Evolutionary conservation across 148 eudicot genomes (phyloP).

Genomic region (Oxyria digyna): DNA sequence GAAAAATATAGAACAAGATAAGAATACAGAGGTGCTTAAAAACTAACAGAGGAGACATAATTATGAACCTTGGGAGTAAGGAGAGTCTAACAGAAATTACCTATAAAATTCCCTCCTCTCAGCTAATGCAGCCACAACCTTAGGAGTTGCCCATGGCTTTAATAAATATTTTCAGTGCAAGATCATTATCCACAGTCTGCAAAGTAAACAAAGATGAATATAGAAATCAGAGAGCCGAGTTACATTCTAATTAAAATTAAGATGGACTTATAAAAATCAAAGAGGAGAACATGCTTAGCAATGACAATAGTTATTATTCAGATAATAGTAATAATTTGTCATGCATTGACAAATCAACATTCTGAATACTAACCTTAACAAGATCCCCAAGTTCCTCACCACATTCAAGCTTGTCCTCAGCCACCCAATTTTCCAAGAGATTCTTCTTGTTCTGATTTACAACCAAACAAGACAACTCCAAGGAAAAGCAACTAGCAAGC

Average conservation of each 20-base stretch:
- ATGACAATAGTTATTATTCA: not conserved
- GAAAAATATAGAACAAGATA: not conserved
- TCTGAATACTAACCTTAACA: conserved; percentile 53
- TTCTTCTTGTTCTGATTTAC: conserved; percentile 97
- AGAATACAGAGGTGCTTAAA: not conserved
- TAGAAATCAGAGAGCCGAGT: not conserved
- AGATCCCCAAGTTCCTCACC: conserved; percentile 99
- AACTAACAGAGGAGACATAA: not conserved
- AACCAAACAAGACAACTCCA: conserved; percentile 89
- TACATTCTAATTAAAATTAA: not conserved
- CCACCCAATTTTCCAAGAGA: conserved; percentile 91
- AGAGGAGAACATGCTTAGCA: not conserved
- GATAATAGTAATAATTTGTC: not conserved
- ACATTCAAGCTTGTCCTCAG: conserved; percentile 93
- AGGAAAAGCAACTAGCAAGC: conserved; percentile 75
- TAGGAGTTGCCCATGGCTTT: conserved; percentile 99
- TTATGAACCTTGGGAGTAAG: not conserved
- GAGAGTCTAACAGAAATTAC: conserved; percentile 23
- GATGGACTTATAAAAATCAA: not conserved
- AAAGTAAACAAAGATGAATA: conserved; percentile 2
- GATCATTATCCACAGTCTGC: conserved; percentile 97
- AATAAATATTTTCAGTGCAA: conserved; percentile 87
- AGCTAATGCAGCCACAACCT: conserved; percentile 95
- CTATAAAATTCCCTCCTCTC: conserved; percentile 72
- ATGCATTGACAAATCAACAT: not conserved